These are phyloP conservation scores for Penicillium paradoxum DNA, from an alignment of 495 filamentous ascomycete genomes.

Conservation along the genomic window DNA sequence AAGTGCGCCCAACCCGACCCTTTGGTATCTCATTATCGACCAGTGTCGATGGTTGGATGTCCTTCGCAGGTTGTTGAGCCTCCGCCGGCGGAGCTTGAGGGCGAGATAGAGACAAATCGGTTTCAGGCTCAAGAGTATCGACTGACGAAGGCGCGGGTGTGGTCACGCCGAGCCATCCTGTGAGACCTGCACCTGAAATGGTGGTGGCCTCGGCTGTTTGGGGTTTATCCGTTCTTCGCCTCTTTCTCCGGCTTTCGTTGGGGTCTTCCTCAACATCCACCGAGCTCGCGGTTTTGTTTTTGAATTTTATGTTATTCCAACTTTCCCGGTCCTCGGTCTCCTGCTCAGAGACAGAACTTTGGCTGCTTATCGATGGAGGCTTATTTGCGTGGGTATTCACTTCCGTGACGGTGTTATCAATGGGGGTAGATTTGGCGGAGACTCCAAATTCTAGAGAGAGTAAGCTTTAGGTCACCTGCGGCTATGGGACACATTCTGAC, in stretches of 20 bases:
- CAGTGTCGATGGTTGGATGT: background rate
- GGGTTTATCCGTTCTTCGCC: constrained; percentile 45
- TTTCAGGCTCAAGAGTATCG: background rate
- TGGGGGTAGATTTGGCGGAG: constrained; percentile 8
- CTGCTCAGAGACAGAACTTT: background rate
- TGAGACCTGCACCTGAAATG: constrained; percentile 9
- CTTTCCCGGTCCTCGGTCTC: background rate
- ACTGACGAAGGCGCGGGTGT: background rate
- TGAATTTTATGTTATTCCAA: background rate
- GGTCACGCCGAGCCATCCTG: constrained; percentile 19
- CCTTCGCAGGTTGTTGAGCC: background rate
- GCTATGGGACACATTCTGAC: constrained; percentile 15
- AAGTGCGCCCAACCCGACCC: background rate
- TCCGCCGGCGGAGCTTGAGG: background rate
- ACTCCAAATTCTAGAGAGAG: constrained; percentile 19
- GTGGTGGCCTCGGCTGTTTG: constrained; percentile 7
- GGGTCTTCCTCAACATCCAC: constrained; percentile 31
- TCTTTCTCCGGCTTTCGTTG: constrained; percentile 43
- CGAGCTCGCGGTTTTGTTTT: background rate
- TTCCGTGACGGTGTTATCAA: background rate
- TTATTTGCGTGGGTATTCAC: background rate
- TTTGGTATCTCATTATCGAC: background rate
- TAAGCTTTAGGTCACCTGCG: constrained; percentile 11
- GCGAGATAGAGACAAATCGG: background rate
- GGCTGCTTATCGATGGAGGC: background rate